A percentile compares a stretch with the other conserved stretches of the same genome.
These are phyloP conservation scores for Mortierella sp. DNA, from an alignment of 371 early-diverging fungal species.

Conservation along the genomic window DNA sequence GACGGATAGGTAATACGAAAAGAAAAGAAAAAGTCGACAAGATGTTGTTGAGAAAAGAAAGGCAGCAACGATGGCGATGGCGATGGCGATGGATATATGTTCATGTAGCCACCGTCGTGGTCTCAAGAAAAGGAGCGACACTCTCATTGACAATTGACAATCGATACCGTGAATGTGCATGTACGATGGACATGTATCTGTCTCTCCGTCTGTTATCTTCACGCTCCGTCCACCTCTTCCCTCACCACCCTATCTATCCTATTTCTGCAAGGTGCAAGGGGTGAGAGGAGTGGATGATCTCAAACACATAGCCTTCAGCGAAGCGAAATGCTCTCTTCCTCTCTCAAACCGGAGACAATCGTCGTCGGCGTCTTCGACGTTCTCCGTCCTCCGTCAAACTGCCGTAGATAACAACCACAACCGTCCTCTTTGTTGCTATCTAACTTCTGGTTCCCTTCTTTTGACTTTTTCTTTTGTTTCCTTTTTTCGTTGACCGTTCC, in stretches of 20 bases:
- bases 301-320: background rate
- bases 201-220: background rate
- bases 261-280: background rate
- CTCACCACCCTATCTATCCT: background rate
- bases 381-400: background rate
- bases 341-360: background rate
- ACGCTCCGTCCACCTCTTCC: background rate
- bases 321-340: background rate
- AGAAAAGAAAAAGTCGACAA: background rate
- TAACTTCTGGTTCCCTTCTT: background rate
- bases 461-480: background rate
- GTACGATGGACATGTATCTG: background rate
- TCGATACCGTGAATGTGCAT: no score
- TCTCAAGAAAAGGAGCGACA: background rate
- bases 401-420: constrained; percentile 8
- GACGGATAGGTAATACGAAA: background rate
- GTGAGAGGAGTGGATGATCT: background rate
- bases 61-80: background rate
- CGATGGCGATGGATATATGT: constrained; percentile 1
- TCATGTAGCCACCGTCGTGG: background rate
- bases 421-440: background rate
- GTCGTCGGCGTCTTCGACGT: background rate
- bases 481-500: background rate
- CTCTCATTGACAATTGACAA: background rate
- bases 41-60: background rate